phyloP scores from a whole-genome alignment of 352 stramenopile genomes.

The Phytophthora sp. region DNA sequence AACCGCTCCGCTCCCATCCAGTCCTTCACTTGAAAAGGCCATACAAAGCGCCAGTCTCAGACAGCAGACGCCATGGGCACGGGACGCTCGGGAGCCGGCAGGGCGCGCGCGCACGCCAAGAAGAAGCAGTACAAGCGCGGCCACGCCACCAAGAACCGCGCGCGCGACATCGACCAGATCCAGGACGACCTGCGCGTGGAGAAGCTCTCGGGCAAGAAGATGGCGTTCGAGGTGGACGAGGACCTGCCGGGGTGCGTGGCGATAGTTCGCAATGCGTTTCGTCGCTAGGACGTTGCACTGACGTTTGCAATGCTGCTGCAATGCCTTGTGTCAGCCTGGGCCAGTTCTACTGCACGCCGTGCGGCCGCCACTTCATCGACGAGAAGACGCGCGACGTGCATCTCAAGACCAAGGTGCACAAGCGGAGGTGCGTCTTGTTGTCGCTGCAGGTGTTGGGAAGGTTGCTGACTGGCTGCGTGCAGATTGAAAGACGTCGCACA shows the following conservation, averaged over 20 bases:
- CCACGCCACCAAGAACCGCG: constrained; percentile 82
- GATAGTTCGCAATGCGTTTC: neutral
- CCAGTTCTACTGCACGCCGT: constrained; percentile 90
- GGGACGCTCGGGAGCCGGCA: constrained; percentile 54
- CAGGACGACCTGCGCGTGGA: constrained; percentile 84
- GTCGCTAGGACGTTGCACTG: too few relatives aligned
- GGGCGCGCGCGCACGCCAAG: constrained; percentile 78
- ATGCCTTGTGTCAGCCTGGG: too few relatives aligned
- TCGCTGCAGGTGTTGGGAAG: neutral
- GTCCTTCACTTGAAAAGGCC: constrained; percentile 27
- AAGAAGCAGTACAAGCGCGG: constrained; percentile 90
- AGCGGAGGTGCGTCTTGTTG: constrained; percentile 58
- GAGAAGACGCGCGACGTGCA: constrained; percentile 80
- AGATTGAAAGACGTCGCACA: constrained; percentile 90
- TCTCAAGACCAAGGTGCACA: constrained; percentile 87
- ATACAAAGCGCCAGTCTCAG: constrained; percentile 3
- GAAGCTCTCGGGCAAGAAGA: constrained; percentile 57
- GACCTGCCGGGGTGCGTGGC: constrained; percentile 80
- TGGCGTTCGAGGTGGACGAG: constrained; percentile 82
- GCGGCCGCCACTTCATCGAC: constrained; percentile 87
- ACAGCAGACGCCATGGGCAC: constrained; percentile 27
- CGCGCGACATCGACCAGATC: constrained; percentile 88
- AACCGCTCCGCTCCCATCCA: constrained; percentile 28
- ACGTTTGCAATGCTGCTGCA: neutral
- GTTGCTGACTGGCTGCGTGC: neutral